Conservation (phyloP, 2,329 filamentous ascomycete species). For the Alternaria longipes region DNA sequence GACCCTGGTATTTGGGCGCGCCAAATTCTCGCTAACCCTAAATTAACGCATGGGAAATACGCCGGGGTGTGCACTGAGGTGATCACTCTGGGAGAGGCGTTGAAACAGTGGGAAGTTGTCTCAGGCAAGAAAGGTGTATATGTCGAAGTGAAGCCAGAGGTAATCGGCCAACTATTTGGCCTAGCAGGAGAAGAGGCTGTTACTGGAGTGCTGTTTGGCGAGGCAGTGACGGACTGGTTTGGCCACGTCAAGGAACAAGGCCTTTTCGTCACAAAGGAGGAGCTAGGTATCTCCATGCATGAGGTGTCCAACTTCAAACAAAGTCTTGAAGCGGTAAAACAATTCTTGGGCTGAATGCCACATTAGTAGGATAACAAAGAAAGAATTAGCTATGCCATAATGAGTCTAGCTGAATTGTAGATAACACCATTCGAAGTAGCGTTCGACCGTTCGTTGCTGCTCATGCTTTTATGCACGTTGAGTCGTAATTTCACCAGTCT, state of each 20-base stretch:
- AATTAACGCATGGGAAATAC: slow-evolving; percentile 9
- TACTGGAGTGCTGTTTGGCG: slow-evolving; percentile 8
- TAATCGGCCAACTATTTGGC: background rate
- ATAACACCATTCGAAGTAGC: too few relatives aligned
- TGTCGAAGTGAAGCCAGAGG: slow-evolving; percentile 3
- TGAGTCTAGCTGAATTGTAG: background rate
- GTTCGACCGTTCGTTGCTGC: background rate
- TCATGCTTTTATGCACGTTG: background rate
- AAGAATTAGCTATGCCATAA: background rate
- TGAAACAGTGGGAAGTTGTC: slow-evolving; percentile 1
- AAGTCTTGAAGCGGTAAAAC: slow-evolving; percentile 4
- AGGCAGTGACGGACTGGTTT: slow-evolving; percentile 9
- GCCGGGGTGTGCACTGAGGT: slow-evolving; percentile 9
- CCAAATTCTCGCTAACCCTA: slow-evolving; percentile 11
- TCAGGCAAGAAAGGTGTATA: slow-evolving; percentile 12
- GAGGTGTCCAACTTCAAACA: slow-evolving; percentile 11
- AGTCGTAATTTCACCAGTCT: background rate
- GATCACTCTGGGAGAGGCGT: slow-evolving; percentile 1
- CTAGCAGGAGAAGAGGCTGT: slow-evolving; percentile 10
- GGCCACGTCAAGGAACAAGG: slow-evolving; percentile 4
- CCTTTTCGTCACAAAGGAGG: slow-evolving; percentile 8
- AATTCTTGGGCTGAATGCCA: background rate
- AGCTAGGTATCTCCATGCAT: slow-evolving; percentile 5
- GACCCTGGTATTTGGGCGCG: slow-evolving; percentile 13
- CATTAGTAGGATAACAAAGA: background rate